Percentiles rank a stretch among this genome's conserved stretches.
Evolutionary conservation across 108 stramenopile genomes (phyloP).

Genomic region (Bacterosira constricta): DNA sequence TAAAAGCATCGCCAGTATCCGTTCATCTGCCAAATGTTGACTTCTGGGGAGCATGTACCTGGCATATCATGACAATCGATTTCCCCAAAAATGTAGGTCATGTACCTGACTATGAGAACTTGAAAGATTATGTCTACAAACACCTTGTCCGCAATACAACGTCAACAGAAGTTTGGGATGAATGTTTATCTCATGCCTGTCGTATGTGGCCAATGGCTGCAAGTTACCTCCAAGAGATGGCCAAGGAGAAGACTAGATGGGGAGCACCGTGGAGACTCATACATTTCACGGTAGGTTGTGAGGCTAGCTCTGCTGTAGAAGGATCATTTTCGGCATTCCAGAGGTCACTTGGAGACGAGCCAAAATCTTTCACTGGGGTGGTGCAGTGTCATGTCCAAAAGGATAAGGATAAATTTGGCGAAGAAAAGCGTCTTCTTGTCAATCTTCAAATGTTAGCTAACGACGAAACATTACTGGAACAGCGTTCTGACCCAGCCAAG

Average conservation of each 20-base stretch:
- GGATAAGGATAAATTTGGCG: neutral
- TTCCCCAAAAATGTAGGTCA: neutral
- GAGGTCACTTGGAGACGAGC: neutral
- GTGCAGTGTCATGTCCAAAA: neutral
- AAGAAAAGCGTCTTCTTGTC: no score
- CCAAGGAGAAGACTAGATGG: slow-evolving; percentile 1
- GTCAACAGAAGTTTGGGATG: neutral
- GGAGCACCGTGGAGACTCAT: neutral
- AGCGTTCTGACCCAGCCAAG: no score
- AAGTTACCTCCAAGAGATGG: neutral
- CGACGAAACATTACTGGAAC: no score
- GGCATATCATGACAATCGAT: slow-evolving; percentile 2
- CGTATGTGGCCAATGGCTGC: neutral
- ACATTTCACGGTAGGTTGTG: neutral
- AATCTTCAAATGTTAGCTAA: no score
- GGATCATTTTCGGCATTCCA: slow-evolving; percentile 5
- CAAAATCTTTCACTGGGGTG: neutral
- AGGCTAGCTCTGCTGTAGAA: neutral
- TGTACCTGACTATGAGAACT: neutral
- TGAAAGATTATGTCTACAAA: neutral
- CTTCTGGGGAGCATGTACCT: neutral
- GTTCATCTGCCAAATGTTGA: neutral
- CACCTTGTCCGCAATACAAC: neutral
- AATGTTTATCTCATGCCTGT: neutral
- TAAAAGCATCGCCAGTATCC: no score